Evolutionary conservation across 1,139 yeast genomes (phyloP), one percentile per base, ranked within the genome.

Genomic region (Wickerhamomyces sp.): DNA sequence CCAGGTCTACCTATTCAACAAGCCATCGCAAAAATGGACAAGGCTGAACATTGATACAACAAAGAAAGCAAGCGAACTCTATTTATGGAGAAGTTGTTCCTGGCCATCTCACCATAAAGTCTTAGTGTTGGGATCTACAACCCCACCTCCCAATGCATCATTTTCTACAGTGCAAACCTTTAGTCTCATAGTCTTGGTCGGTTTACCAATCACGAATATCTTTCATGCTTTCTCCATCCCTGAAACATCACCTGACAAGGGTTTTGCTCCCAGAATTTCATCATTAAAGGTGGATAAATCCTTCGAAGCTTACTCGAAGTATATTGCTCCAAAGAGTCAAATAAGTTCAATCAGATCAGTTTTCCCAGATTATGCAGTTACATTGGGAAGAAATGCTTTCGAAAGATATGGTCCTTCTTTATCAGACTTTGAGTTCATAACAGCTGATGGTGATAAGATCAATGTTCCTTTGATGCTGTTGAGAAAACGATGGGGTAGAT

Each of bases 41-140:
- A 67, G 82, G 44, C 61, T 84, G 27, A 81, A 78, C 52, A 48
- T 56, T n/a, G 53, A 51, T 23, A 41, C 48, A 5, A 52, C 49
- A 27, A 45, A 42, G 10, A 52, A 45, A 15, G 53, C 55, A 3
- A 67, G 76, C 2, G 71, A 76, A 9, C 86, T 83, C 56, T 65
- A 84, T 43, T 73, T 82, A 45, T 78, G 86, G 78, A 81, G 79
- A 49, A 80, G 86, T 0, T 81, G 76, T 63, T 79, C 80, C 0
- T 84, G 93, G 93, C 75, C 75, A 39, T 81, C 90, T 1, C 93
- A 84, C 63, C 91, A 84, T 58, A 80, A 79, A 58, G 81, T 83
- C 2, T n/a, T 71, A 75, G 8, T 64, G 76, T 41, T 60, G 79
- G 47, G 93, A 0, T 62, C 70, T 6, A 45, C 51, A 1, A 36